Evolutionary conservation across 352 stramenopile genomes (phyloP), one percentile per base, ranked within the genome.

Genomic region (Phytophthora pinifolia): DNA sequence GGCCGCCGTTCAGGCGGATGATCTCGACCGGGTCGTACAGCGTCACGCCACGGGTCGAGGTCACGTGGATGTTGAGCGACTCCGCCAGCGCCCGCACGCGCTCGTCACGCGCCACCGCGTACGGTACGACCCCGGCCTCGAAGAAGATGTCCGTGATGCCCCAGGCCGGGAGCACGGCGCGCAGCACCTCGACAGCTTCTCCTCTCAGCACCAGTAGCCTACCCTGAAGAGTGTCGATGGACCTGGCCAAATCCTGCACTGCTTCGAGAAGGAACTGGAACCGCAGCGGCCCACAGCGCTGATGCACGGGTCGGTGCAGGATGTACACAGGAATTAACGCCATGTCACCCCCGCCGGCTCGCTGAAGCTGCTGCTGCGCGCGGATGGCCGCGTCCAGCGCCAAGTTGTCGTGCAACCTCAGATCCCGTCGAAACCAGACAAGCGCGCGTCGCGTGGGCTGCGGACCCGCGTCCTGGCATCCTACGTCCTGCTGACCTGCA

Each of bases 351-450:
- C 20, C 32, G 1, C 39, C 38, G 3, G 46, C 32, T 32, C 32
- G 53, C 18, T 46, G 38, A 13, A 64, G 18, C 22, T 51, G 29
- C 46, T 65, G 31, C 34, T 70, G 64, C 12, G 53, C 32, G 15
- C 46, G 52, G 30, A 91, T 70, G 4, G 89, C 87, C 14, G 79
- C 77, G 13, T 89, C 47, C 9, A 99, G 70, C 25, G 88, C 86
- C 31, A 93, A 78, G 72, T 99, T 99, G 77, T 99, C 97, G 68
- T 98, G 92, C 18, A 99, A 51, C 15, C 96, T 73, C 42, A 99
- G 66, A 47, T 96, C 92, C 31, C 98, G 97, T 5, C 96, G 83
- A 51, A 99, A 98, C 96, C 96, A 99, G 25, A 89, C 60, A 14
- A 91, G 38, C 4, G 77, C 76, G 7, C 74, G 67, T n/a, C 72